Percentiles rank a stretch among this genome's conserved stretches.
phyloP scores from a whole-genome alignment of 2,329 filamentous ascomycete species.

The Lachnellula subtilissima region DNA sequence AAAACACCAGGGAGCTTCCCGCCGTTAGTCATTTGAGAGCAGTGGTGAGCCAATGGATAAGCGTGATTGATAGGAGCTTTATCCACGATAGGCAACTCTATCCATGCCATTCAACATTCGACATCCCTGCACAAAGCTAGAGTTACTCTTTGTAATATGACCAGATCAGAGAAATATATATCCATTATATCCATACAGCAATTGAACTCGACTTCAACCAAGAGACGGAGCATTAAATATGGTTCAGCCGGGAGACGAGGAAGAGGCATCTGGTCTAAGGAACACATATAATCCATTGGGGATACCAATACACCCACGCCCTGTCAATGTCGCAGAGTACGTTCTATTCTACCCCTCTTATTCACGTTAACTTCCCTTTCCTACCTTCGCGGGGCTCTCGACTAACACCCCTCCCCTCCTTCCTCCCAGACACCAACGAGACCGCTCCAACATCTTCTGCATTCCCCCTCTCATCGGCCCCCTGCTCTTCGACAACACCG shows the following conservation, averaged over 20 bases:
- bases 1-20: background rate
- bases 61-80: background rate
- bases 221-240: background rate
- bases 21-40: background rate
- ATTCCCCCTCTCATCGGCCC: conserved; percentile 40
- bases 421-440: conserved; percentile 8
- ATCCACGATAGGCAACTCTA: conserved; percentile 8
- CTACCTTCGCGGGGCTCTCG: background rate
- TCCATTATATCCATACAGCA: background rate
- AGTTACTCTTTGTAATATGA: background rate
- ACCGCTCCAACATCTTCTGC: background rate
- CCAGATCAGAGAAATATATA: background rate
- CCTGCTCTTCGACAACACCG: conserved; percentile 61
- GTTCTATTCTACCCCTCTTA: background rate
- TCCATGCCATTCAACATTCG: background rate
- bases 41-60: conserved; percentile 9
- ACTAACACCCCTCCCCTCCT: background rate
- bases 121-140: background rate
- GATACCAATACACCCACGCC: conserved; percentile 40
- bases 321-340: conserved; percentile 32
- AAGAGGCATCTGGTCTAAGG: conserved; percentile 17
- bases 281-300: conserved; percentile 46
- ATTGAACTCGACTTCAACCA: background rate
- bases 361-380: background rate
- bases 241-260: conserved; percentile 11